These are phyloP conservation scores for Ettlia oleoabundans DNA, from an alignment of 139 green algal genomes.

Conservation along the genomic window DNA sequence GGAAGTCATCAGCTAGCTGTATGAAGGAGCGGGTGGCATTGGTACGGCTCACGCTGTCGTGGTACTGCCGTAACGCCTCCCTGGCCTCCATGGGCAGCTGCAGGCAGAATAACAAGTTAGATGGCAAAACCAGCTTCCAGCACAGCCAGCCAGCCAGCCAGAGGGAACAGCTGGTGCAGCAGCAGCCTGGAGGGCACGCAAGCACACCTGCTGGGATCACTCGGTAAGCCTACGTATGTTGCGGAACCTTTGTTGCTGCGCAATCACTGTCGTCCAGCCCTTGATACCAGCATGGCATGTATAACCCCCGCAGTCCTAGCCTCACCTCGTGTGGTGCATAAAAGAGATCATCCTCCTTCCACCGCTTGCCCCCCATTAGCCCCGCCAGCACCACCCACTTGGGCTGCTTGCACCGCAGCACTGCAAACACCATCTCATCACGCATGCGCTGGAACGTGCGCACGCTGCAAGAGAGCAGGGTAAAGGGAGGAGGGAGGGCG, in stretches of 20 bases:
- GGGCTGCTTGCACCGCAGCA: slow-evolving; percentile 48
- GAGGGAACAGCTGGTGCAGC: too few species aligned
- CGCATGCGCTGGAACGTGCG: slow-evolving; percentile 54
- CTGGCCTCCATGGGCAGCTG: slow-evolving; percentile 30
- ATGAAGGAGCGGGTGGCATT: background rate
- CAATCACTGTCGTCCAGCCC: too few species aligned
- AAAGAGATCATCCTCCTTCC: slow-evolving; percentile 61
- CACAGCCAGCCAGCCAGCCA: too few species aligned
- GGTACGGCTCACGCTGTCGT: background rate
- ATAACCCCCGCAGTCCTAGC: too few species aligned
- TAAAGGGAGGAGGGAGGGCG: background rate
- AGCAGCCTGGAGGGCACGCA: background rate
- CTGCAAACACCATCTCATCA: slow-evolving; percentile 60
- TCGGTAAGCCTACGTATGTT: background rate
- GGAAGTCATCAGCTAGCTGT: slow-evolving; percentile 16
- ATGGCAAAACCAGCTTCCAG: background rate
- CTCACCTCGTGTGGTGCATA: slow-evolving; percentile 32
- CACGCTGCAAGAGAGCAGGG: slow-evolving; percentile 1
- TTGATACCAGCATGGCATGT: too few species aligned
- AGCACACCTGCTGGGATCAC: background rate
- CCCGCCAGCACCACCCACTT: slow-evolving; percentile 54
- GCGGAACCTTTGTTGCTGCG: too few species aligned
- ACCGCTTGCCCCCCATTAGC: slow-evolving; percentile 40
- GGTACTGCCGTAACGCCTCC: slow-evolving; percentile 3
- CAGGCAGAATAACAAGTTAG: background rate